Conservation (phyloP, 352 stramenopile species). For the Globisporangium canariense region DNA sequence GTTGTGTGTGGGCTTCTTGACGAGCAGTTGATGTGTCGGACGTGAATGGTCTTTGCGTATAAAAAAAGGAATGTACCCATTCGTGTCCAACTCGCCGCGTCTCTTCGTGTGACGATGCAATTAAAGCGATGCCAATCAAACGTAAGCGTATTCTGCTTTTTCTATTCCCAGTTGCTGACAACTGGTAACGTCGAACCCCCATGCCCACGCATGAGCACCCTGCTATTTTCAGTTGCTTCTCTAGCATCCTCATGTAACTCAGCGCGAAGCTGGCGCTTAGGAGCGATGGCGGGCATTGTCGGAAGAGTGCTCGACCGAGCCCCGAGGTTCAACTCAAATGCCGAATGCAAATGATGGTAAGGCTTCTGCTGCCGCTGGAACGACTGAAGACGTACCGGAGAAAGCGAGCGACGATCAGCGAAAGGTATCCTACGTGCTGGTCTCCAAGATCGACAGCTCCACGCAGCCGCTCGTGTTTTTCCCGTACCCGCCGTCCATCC, state of each 20-base stretch:
- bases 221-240: too few relatives aligned
- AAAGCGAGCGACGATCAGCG: slow-evolving; percentile 14
- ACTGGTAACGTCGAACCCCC: too few relatives aligned
- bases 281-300: not conserved
- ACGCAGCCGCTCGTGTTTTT: slow-evolving; percentile 52
- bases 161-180: not conserved
- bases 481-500: slow-evolving; percentile 43
- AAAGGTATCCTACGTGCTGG: slow-evolving; percentile 40
- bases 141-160: not conserved
- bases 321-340: not conserved
- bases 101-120: not conserved
- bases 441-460: slow-evolving; percentile 42
- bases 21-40: not conserved
- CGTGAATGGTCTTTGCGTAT: not conserved
- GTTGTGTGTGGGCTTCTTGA: not conserved
- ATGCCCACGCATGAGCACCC: too few relatives aligned
- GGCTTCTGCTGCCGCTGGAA: slow-evolving; percentile 1
- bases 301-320: not conserved
- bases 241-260: too few relatives aligned
- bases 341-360: not conserved
- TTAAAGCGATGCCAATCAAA: not conserved
- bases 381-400: slow-evolving; percentile 6
- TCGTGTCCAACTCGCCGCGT: not conserved
- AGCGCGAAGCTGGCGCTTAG: not conserved
- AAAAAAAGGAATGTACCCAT: not conserved